These are phyloP conservation scores for Mesembryanthemum crystallinum DNA, from an alignment of 148 eudicot species.

Conservation along the genomic window DNA sequence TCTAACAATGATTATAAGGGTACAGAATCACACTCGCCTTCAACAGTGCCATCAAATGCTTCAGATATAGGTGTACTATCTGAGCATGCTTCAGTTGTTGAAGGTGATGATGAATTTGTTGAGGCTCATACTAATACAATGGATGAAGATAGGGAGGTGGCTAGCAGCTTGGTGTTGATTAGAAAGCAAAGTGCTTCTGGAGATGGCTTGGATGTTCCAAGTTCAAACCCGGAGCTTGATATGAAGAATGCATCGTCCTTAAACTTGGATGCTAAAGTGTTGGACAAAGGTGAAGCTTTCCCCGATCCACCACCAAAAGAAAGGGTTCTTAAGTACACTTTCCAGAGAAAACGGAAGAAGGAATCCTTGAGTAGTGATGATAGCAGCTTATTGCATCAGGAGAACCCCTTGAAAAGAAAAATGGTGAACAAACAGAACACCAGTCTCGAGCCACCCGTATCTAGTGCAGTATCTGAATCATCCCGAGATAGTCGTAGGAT, in stretches of 20 bases:
- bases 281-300: constrained; percentile 25
- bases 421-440: constrained; percentile 35
- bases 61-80: constrained; percentile 11
- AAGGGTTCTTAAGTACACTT: constrained; percentile 47
- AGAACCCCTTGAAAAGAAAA: constrained; percentile 24
- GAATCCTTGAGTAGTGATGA: constrained; percentile 26
- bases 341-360: constrained; percentile 38
- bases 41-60: constrained; percentile 16
- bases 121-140: constrained; percentile 17
- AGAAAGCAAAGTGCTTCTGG: constrained; percentile 27
- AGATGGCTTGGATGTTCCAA: constrained; percentile 23
- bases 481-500: constrained; percentile 46
- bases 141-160: constrained; percentile 25
- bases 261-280: constrained; percentile 22
- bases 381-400: constrained; percentile 26
- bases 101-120: constrained; percentile 23
- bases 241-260: constrained; percentile 22
- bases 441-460: constrained; percentile 27
- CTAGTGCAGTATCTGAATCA: constrained; percentile 37
- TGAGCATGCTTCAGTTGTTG: constrained; percentile 15
- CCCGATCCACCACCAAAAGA: constrained; percentile 36
- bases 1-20: constrained; percentile 10
- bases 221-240: constrained; percentile 25
- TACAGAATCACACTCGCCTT: constrained; percentile 11
- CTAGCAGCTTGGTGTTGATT: constrained; percentile 23